These are phyloP conservation scores for Cytauxzoon felis DNA, from an alignment of 169 alveolate genomes.

Conservation along the genomic window DNA sequence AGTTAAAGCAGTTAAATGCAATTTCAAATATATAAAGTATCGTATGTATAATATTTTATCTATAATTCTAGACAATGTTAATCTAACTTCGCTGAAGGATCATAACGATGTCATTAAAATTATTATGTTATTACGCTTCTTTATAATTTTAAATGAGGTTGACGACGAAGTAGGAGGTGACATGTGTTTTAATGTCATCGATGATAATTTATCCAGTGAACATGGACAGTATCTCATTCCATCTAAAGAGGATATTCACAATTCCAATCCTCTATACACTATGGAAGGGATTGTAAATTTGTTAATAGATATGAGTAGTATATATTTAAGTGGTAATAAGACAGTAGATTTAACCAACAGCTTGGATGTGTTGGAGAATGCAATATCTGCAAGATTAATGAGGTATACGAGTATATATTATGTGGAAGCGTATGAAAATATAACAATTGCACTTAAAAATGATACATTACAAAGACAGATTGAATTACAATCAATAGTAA, in stretches of 20 bases:
- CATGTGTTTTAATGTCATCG: neutral
- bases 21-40: conserved; percentile 7
- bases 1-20: neutral
- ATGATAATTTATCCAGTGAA: neutral
- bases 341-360: neutral
- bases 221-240: neutral
- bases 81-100: conserved; percentile 21
- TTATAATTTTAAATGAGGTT: conserved; percentile 3
- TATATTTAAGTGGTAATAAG: neutral
- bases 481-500: neutral
- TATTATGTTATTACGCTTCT: conserved; percentile 22
- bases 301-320: too few species aligned
- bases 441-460: neutral
- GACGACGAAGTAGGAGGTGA: neutral
- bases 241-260: neutral
- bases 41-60: conserved; percentile 15
- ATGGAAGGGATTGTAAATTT: too few species aligned
- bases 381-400: neutral
- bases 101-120: conserved; percentile 36
- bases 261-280: too few species aligned
- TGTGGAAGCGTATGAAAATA: conserved; percentile 1
- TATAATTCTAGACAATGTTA: conserved; percentile 3
- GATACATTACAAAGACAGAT: neutral
- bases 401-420: neutral
- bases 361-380: neutral